Evolutionary conservation across 495 filamentous ascomycete genomes (phyloP), one percentile per base, ranked within the genome.

Genomic region (Bryoglossum gracile): DNA sequence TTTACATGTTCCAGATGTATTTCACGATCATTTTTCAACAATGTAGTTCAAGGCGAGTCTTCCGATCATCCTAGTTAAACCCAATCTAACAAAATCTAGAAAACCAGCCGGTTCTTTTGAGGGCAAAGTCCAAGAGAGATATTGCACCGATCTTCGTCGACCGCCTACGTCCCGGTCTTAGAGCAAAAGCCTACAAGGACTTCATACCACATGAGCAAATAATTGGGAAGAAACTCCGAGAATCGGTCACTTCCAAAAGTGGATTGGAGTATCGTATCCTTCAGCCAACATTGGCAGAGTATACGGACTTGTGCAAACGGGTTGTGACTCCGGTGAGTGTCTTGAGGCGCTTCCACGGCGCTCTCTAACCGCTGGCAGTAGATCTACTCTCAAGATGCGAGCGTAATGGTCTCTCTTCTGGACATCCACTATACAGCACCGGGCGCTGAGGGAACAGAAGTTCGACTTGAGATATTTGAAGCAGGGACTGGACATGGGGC

Each of bases 401-500:
- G 76, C 52, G 54, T 84, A 16, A 88, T 91, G 34, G 80, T 84
- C 26, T 80, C 77, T 13, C 70, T 89, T 18, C 74, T 91, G 24
- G 86, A 90, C 55, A 72, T 91, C 36, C 80, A 30, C 26, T 30
- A 89, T 54, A 70, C 75, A 37, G 55, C 68, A 13, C 58, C 54
- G 2, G 42, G 47, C 14, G 25, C 56, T 46, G 14, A 43, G 5
- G 66, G 66, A 8, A 34, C 22, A 4, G 47, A 60, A 3, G n/a
- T n/a, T n/a, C 50, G 24, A 22, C 50, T 87, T 0, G 83, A 89
- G 56, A 83, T 90, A 30, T 78, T 91, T 26, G 86, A 91, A 64
- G 85, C 84, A 30, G 86, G 87, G 5, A 90, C 86, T 1, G 86
- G 86, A 3, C 82, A 88, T 68, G 86, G 85, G 40, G 80, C 81